Evolutionary conservation across 1,284 basidiomycete genomes (phyloP), one percentile per base, ranked within the genome.

Genomic region (Trichosporon coremiiforme): DNA sequence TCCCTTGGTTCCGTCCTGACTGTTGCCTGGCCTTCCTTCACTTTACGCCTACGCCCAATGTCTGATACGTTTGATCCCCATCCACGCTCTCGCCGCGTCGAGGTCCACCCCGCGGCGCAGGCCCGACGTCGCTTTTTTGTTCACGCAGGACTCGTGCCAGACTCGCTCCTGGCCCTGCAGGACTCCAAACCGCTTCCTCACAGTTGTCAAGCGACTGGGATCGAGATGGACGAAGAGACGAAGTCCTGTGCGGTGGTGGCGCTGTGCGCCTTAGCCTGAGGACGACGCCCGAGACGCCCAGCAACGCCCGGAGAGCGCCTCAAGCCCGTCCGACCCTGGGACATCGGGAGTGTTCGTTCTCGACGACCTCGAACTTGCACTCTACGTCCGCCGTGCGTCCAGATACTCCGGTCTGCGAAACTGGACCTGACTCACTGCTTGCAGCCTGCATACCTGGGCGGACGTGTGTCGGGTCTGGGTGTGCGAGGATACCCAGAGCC

Each of bases 231-330:
- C 6, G 50, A 35, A 35, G 5, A 22, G 50, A 53, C 8, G 50
- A 53, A 4, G 50, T 53, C 50, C 50, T 12, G 50, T 53, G 50
- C 50, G 50, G 50, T 53, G 50, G 50, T 53, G 50, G 50, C 50
- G 50, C 50, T 12, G 22, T 4, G 20, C 22, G 50, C 50, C 50
- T 25, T 53, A 53, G 22, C 22, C 50, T 53, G 50, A 10, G 20
- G 10, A 9, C 50, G 50, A 17, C 50, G 50, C 20, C 50, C 50
- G n/a, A 17, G 50, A 53, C 22, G 50, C 50, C 50, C 50, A 53
- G 50, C 50, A 35, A 35, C 33, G 33, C 33, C 33, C 33, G 9
- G 9, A 35, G 33, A 35, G 9, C 50, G 50, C 50, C 50, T 53
- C 50, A 22, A 10, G 50, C 50, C 50, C 22, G 22, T 17, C 50